Base-by-base conservation (phyloP, 2,329 filamentous ascomycete genomes). In the Fusarium cyanostomum region DNA sequence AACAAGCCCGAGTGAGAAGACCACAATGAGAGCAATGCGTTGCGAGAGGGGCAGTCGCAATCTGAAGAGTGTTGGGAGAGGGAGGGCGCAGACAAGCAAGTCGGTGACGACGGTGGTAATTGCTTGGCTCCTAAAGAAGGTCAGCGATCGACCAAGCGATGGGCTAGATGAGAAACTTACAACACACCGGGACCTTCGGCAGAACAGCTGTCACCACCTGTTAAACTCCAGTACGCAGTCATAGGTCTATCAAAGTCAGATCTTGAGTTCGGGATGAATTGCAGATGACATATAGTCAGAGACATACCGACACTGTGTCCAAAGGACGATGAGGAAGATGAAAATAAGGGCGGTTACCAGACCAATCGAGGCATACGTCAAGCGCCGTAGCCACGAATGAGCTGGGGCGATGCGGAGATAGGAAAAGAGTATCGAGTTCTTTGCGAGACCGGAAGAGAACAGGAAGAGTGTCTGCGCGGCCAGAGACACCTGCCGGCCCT, bases 381-480 rank as follows among this genome's bases (percentile, higher is more conserved):
- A 52, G 3, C 70, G 70, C 6, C 72, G 71, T 42, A 80, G 77
- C 71, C 64, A 69, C 3, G 73, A 74, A 5, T 67, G 60, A 9
- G 57, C 46, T 0, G 73, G 72, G 2, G 77, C 78, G n/a, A 80
- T 75, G 10, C 78, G 71, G 3, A 79, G 68, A 54, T 80, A 80
- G 27, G 75, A 77, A 4, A 73, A 53, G 3, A 80, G 70, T 27
- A 80, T 80, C 1, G 78, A 80, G 3, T 75, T 51, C 55, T 80
- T 80, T 15, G 76, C 72, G 2, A 79, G 58, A 1, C 70, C 71
- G 0, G 77, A 79, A 7, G 77, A 73, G 18, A 77, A 74, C 8
- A 79, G 42, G 56, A 80, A 80, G 7, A 79, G 64, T 13, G 73
- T 74, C 65, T 80, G 78, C 1, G 69, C 75, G 7, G 77, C 76